A percentile compares a stretch with the other conserved stretches of the same genome.
Evolutionary conservation across 805 yeast species (phyloP).

Genomic region (Metschnikowia drakensbergensis): DNA sequence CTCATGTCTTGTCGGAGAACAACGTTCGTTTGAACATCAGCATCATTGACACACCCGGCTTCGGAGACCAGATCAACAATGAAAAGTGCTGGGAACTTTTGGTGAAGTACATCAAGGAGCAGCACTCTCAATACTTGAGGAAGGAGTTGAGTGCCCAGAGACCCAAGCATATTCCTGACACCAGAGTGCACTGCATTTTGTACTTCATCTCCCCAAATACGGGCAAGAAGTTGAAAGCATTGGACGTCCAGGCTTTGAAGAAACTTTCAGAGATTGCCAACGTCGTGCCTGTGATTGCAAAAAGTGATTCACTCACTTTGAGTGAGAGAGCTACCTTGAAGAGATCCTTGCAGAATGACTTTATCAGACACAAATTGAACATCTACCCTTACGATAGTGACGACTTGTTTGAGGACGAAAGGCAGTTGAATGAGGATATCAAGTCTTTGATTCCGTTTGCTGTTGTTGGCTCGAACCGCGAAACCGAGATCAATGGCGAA

Average conservation of each 20-base stretch:
- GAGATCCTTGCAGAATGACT: constrained; percentile 71
- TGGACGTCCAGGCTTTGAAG: constrained; percentile 79
- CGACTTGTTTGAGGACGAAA: constrained; percentile 66
- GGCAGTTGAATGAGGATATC: constrained; percentile 69
- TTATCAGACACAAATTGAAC: constrained; percentile 64
- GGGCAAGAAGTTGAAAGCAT: constrained; percentile 74
- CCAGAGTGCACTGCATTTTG: constrained; percentile 90
- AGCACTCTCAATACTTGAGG: constrained; percentile 85
- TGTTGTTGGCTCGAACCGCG: constrained; percentile 83
- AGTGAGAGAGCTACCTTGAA: constrained; percentile 81
- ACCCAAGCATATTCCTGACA: constrained; percentile 74
- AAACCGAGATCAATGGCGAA: constrained; percentile 72
- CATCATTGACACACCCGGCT: constrained; percentile 95
- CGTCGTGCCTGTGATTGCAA: constrained; percentile 93
- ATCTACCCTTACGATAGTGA: constrained; percentile 81
- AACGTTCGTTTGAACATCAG: constrained; percentile 82
- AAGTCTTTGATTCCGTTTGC: constrained; percentile 86
- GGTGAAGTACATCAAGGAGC: constrained; percentile 90
- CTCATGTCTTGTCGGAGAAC: constrained; percentile 76
- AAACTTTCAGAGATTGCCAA: constrained; percentile 86
- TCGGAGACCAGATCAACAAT: constrained; percentile 94
- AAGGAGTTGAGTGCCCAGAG: constrained; percentile 94
- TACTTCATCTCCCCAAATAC: constrained; percentile 83
- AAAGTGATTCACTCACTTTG: constrained; percentile 83
- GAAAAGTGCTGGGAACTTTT: constrained; percentile 97